Conservation (phyloP, 257 asterid species). For the Salvia miltiorrhiza region DNA sequence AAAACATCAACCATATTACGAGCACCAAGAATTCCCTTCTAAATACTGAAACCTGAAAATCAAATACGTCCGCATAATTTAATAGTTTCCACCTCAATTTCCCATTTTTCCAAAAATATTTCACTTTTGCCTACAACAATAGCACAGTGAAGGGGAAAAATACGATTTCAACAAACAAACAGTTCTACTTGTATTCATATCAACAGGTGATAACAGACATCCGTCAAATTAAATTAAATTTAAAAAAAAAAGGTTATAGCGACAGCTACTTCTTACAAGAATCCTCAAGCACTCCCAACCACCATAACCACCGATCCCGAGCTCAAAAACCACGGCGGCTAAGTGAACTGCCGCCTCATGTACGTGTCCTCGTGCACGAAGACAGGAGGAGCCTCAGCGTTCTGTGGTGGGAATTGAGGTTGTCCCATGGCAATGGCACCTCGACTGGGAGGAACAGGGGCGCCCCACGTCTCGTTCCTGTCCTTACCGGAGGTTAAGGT, state of each 20-base stretch:
- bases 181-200: neutral
- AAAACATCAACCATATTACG: no score
- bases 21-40: no score
- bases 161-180: neutral
- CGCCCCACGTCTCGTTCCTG: slow-evolving; percentile 24
- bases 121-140: no score
- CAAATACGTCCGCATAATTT: no score
- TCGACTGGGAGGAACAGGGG: slow-evolving; percentile 39
- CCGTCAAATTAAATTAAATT: no score
- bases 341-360: slow-evolving; percentile 63
- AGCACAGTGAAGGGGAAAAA: neutral
- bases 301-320: neutral
- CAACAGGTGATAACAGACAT: neutral
- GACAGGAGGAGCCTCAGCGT: slow-evolving; percentile 55
- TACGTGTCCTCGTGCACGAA: slow-evolving; percentile 94
- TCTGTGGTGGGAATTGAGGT: slow-evolving; percentile 58
- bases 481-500: slow-evolving; percentile 45
- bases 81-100: no score
- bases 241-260: no score
- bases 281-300: neutral
- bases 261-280: neutral
- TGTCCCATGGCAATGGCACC: slow-evolving; percentile 84
- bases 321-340: neutral
- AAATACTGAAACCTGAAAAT: no score
- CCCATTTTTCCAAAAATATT: no score